phyloP scores from a whole-genome alignment of 306 rosid genomes.

The Quercus engelmannii region DNA sequence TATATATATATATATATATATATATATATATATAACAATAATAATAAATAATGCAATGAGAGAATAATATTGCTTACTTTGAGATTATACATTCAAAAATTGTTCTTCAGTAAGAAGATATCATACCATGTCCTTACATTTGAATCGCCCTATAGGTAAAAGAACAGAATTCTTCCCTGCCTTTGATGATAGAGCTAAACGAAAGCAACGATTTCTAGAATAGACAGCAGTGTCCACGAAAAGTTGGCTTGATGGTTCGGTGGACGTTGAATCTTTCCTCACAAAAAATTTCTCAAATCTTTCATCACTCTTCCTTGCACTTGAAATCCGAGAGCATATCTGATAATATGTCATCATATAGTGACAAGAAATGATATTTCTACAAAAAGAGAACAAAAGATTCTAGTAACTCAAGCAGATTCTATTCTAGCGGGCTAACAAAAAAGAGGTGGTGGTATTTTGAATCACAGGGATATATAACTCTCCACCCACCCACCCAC shows the following conservation, averaged over 20 bases:
- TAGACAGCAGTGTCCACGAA: slow-evolving; percentile 94
- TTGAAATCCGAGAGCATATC: too few relatives aligned
- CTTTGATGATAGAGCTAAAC: slow-evolving; percentile 81
- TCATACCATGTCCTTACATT: slow-evolving; percentile 61
- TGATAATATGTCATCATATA: too few relatives aligned
- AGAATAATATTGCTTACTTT: neutral
- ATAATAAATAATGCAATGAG: neutral
- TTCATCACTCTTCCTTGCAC: too few relatives aligned
- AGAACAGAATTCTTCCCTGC: slow-evolving; percentile 89
- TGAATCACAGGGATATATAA: too few relatives aligned
- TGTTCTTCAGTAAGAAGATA: slow-evolving; percentile 13
- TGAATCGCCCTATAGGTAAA: slow-evolving; percentile 62
- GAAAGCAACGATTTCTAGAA: slow-evolving; percentile 90
- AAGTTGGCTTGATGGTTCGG: slow-evolving; percentile 49
- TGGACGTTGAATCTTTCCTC: slow-evolving; percentile 59
- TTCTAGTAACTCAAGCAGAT: slow-evolving; percentile 15
- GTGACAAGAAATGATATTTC: too few relatives aligned
- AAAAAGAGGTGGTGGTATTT: neutral
- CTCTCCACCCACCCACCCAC: too few relatives aligned
- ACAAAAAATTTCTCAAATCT: slow-evolving; percentile 47
- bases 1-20: neutral
- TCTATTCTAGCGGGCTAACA: slow-evolving; percentile 15
- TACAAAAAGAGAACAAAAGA: too few relatives aligned
- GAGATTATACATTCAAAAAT: slow-evolving; percentile 15
- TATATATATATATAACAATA: neutral